Evolutionary conservation across 2,329 filamentous ascomycete genomes (phyloP), one percentile per base, ranked within the genome.

Genomic region (Scedosporium aurantiacum): DNA sequence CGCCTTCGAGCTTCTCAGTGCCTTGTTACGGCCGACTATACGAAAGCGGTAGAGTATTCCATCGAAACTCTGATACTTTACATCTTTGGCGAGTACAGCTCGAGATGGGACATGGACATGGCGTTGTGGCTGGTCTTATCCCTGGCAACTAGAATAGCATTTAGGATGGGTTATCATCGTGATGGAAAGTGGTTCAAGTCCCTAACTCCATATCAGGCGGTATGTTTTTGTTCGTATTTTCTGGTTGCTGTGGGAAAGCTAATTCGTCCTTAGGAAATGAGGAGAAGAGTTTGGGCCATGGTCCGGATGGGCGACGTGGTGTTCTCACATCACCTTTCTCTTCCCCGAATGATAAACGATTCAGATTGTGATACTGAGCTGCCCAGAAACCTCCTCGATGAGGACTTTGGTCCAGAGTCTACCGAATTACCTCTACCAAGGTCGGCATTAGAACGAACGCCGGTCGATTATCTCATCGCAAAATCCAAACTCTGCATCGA

Each of bases 1-100:
- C 82, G 88, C 25, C 71, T 86, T 61, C 80, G 89, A 58, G 91
- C 89, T 6, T 89, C 91, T 6, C 89, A 94, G 73, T 91, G 88
- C 66, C 78, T 94, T 28, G 78, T 90, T 12, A 82, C 86, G 61
- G 87, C 86, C 8, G 89, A 93, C 69, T 91, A 91, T 69, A 91
- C 88, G 0, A 87, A 86, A 65, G 87, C 88, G 1, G 82, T 84
- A 32, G 83, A 87, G 63, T 83, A 90, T 71, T 90, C 89, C 6
- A 80, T 92, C n/a, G 89, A 93, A 71, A 89, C 89, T 0, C 80
- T 92, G 70, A 76, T 91, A 54, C 77, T 92, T 32, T 90, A 92
- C 68, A 76, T 90, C 12, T 86, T 90, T 67, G 86, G 88, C 57
- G 89, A 93, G 70, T 88, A 89, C 68, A 84, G 85, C 7, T 83